Evolutionary conservation across 257 asterid species (phyloP).

Genomic region (Paraleonurus japonicus): DNA sequence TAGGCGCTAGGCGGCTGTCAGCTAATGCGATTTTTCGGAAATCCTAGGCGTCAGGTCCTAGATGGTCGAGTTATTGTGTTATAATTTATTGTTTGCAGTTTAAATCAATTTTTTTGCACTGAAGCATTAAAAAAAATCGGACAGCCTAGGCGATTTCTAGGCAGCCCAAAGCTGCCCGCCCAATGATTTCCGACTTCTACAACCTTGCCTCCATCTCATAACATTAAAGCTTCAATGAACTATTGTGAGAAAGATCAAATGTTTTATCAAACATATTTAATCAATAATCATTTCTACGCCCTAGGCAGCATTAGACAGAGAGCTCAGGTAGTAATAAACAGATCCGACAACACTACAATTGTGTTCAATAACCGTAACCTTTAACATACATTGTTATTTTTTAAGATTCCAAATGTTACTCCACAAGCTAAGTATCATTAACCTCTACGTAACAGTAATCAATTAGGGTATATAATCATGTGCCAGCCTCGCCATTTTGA

Average conservation of each 20-base stretch:
- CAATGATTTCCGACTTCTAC: too few relatives aligned
- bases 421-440: not conserved
- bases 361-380: not conserved
- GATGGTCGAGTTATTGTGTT: too few relatives aligned
- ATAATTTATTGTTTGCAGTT: too few relatives aligned
- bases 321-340: not conserved
- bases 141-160: too few relatives aligned
- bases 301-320: not conserved
- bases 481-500: not conserved
- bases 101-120: too few relatives aligned
- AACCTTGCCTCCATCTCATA: conserved; percentile 14
- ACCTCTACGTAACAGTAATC: not conserved
- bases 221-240: not conserved
- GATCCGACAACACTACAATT: not conserved
- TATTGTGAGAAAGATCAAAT: not conserved
- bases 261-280: not conserved
- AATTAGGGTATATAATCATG: not conserved
- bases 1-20: too few relatives aligned
- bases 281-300: not conserved
- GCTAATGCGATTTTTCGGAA: too few relatives aligned
- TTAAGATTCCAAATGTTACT: not conserved
- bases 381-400: not conserved
- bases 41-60: too few relatives aligned
- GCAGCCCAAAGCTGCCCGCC: too few relatives aligned
- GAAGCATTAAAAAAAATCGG: too few relatives aligned